Base-by-base conservation (phyloP, 2,329 filamentous ascomycete species). In the Cryphonectria parasitica region DNA sequence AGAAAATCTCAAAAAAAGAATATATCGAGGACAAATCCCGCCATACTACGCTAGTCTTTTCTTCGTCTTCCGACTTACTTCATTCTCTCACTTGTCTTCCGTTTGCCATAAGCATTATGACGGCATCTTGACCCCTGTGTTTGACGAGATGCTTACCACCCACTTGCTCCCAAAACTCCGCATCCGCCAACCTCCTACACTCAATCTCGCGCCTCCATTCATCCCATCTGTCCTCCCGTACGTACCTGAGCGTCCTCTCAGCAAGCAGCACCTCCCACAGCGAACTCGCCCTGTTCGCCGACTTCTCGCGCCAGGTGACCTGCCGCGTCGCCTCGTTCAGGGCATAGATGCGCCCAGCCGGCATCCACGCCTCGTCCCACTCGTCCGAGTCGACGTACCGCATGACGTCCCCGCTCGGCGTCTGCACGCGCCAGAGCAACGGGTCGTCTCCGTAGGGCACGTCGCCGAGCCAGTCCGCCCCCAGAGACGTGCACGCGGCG, bases 401-500 rank as follows among this genome's bases (percentile, higher is more conserved):
- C 58, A 62, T 41, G 28, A 62, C 19, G 15, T 62, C 58, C 19
- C 58, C 58, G 8, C 58, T 4, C 34, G 58, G 58, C 58, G 17
- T 39, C 58, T 41, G 28, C 19, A 25, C 58, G 58, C 58, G 58
- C 58, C 58, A 62, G 8, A 62, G 28, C 58, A 62, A 10, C 34
- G 58, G 58, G 22, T 34, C 28, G 34, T 62, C 58, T 6, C 58
- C 58, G 19, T 62, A 62, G 8, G 58, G 31, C 34, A 8, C 22
- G 58, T 10, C 58, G 58, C 58, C 58, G 11, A 62, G 58, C 58
- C 34, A 62, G 58, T 41, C 58, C 19, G 58, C 58, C 28, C 58
- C 58, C 19, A 62, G 31, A 13, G 58, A 62, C 58, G 58, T 62
- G 58, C 58, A 62, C 31, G 58, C 17, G 58, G 31, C 34, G 58